Base-by-base conservation (phyloP, 2,329 filamentous ascomycete genomes). In the Phyllosticta paracitricarpa region DNA sequence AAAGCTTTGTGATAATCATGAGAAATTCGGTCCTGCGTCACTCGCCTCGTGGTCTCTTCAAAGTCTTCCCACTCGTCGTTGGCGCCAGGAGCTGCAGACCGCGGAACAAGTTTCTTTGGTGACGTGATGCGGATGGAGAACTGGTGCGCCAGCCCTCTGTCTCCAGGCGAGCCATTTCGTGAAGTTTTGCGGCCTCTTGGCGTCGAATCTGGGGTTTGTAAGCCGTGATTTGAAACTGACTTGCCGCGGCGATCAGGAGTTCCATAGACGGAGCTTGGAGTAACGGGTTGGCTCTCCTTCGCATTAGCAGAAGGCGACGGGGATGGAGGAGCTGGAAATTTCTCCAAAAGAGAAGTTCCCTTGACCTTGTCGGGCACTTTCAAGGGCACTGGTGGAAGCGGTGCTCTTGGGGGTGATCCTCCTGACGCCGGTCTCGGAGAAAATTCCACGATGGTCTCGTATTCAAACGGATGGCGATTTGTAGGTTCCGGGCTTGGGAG, bases 401-500 rank as follows among this genome's bases (percentile, higher is more conserved):
- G 59, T 3, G 55, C 52, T n/a, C 57, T 40, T n/a, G 59, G 59
- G 12, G 59, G 59, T 30, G 56, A 40, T 19, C 30, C 53, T 19
- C 30, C 53, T 3, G 59, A 61, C 19, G 48, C 59, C 12, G 51
- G 55, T 3, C 51, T 57, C 3, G 59, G 55, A 28, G 54, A 55
- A n/a, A 61, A 57, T n/a, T 57, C 54, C n/a, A 61, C 52, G 4
- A 48, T 40, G 8, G 22, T 14, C 7, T 61, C 59, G 24, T 61
- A 61, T 24, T 61, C 59, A 30, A 61, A 61, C 14, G 59, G 40
- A 19, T 54, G 52, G 10, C 52, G 53, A 24, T 54, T 61, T 48
- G 35, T 12, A 19, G 30, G 9, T 2, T n/a, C 28, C 8, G 54
- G 55, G 25, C 51, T 57, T 7, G 48, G 28, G 6, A 57, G 54